These are phyloP conservation scores for Microsporum canis DNA, from an alignment of 2,329 filamentous ascomycete species.

Conservation along the genomic window DNA sequence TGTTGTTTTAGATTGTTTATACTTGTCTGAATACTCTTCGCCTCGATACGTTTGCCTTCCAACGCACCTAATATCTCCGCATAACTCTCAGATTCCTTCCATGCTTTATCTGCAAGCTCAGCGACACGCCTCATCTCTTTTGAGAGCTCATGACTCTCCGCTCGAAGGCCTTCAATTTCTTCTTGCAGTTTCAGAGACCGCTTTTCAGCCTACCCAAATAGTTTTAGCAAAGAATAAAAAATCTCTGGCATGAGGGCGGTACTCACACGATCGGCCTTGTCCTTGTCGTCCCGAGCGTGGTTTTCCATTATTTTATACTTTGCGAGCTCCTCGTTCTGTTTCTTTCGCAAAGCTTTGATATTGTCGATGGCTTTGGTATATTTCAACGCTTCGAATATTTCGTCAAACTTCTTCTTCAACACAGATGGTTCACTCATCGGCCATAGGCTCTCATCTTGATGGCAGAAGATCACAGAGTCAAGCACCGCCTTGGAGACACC, in stretches of 20 bases:
- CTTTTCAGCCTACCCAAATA: constrained; percentile 43
- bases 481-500: constrained; percentile 84
- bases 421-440: constrained; percentile 78
- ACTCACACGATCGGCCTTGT: constrained; percentile 57
- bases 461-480: constrained; percentile 94
- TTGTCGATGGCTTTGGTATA: constrained; percentile 97
- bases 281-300: constrained; percentile 72
- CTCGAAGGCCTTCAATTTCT: constrained; percentile 47
- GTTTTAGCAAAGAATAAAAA: background rate
- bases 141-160: constrained; percentile 50
- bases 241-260: constrained; percentile 9
- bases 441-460: constrained; percentile 96
- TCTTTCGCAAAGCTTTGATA: constrained; percentile 76
- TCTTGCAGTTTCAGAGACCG: constrained; percentile 52
- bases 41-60: constrained; percentile 63
- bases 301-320: constrained; percentile 64
- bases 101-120: constrained; percentile 52
- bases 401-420: constrained; percentile 89
- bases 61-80: constrained; percentile 64
- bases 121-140: constrained; percentile 34
- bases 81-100: constrained; percentile 61
- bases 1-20: constrained; percentile 59
- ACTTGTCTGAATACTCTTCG: constrained; percentile 56
- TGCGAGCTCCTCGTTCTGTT: constrained; percentile 62
- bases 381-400: constrained; percentile 93